phyloP scores from a whole-genome alignment of 495 filamentous ascomycete genomes.

The Podospora fimiseda region DNA sequence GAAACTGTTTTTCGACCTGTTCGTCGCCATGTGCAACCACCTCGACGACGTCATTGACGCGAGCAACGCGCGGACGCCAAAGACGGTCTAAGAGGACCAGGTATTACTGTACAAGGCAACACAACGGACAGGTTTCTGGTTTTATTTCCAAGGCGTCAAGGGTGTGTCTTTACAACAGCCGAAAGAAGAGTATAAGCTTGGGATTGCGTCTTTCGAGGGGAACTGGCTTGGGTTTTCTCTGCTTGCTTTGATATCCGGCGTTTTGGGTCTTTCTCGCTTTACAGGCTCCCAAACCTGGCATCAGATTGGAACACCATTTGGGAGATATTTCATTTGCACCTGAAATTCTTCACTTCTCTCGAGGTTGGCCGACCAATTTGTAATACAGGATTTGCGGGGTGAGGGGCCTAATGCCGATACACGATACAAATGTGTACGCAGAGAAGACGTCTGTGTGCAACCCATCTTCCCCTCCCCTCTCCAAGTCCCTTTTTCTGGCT shows the following conservation, averaged over 20 bases:
- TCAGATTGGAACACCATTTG: slow-evolving; percentile 46
- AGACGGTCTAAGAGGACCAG: slow-evolving; percentile 39
- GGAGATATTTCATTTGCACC: slow-evolving; percentile 30
- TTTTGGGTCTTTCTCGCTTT: slow-evolving; percentile 34
- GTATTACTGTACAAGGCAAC: slow-evolving; percentile 10
- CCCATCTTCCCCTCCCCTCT: slow-evolving; percentile 17
- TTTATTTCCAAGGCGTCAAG: slow-evolving; percentile 13
- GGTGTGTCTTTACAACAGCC: slow-evolving; percentile 10
- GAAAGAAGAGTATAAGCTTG: slow-evolving; percentile 11
- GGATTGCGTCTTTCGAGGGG: slow-evolving; percentile 12
- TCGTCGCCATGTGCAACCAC: slow-evolving; percentile 95
- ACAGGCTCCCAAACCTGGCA: slow-evolving; percentile 32
- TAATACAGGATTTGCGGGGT: slow-evolving; percentile 30
- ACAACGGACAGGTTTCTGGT: slow-evolving; percentile 18
- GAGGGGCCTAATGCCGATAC: slow-evolving; percentile 34
- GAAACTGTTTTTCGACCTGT: slow-evolving; percentile 93
- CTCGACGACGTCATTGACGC: slow-evolving; percentile 79
- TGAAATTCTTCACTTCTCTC: slow-evolving; percentile 42
- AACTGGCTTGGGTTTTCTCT: slow-evolving; percentile 2
- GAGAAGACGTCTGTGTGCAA: slow-evolving; percentile 13
- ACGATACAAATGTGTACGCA: slow-evolving; percentile 20
- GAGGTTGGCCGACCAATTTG: slow-evolving; percentile 45
- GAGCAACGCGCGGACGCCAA: slow-evolving; percentile 44
- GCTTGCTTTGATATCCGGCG: slow-evolving; percentile 20
- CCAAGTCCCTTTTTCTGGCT: slow-evolving; percentile 16